These are phyloP conservation scores for Cinnamomum chago DNA, from an alignment of 164 flowering plant species.

Conservation along the genomic window DNA sequence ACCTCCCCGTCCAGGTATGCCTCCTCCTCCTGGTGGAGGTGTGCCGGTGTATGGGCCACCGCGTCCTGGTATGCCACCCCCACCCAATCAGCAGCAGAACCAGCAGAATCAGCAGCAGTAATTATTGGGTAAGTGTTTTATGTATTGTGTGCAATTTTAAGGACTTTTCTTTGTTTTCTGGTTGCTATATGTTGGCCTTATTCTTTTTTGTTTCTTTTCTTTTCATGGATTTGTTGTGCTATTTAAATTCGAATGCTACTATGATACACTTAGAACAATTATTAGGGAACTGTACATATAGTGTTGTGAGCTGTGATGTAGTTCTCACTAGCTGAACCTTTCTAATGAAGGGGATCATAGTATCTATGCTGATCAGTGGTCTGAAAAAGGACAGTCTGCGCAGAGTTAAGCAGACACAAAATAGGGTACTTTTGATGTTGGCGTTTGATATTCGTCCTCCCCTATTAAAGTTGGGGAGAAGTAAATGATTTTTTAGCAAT, in stretches of 20 bases:
- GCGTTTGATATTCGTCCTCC: no score
- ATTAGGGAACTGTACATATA: not conserved
- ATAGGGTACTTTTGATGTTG: no score
- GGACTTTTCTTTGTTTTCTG: not conserved
- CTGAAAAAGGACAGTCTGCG: no score
- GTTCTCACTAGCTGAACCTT: no score
- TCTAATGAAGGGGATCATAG: no score
- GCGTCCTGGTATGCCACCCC: slow-evolving; percentile 81
- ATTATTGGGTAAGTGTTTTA: slow-evolving; percentile 14
- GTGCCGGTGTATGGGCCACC: slow-evolving; percentile 65
- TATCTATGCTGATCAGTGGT: no score
- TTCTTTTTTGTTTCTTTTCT: not conserved
- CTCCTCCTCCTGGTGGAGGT: slow-evolving; percentile 71
- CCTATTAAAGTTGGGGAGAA: no score
- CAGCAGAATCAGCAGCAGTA: slow-evolving; percentile 29
- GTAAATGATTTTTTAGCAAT: no score
- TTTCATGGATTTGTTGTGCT: not conserved
- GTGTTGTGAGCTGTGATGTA: no score
- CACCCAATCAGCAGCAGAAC: slow-evolving; percentile 45
- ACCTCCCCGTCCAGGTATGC: slow-evolving; percentile 66
- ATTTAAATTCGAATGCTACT: not conserved
- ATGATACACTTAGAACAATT: not conserved
- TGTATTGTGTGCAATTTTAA: not conserved
- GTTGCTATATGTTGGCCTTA: not conserved
- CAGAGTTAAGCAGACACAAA: no score